Evolutionary conservation across 768 basidiomycete species (phyloP), one percentile per base, ranked within the genome.

Genomic region (Kwoniella bestiolae): DNA sequence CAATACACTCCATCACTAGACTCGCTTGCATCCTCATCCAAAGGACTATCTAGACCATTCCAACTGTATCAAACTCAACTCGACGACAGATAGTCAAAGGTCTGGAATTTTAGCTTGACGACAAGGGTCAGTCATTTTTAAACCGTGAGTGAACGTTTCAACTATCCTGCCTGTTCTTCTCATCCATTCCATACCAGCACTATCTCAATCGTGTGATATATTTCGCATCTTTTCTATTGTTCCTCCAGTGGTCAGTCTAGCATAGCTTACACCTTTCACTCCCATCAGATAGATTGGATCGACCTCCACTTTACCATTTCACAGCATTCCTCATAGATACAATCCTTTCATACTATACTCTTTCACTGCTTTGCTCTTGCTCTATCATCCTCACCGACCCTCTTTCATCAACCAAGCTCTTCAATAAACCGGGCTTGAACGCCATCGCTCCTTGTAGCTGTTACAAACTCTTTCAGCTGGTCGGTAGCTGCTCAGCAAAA

Each of bases 71-170:
- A 7, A 12, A 44, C 41, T 16, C 29, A 53, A 32, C 52, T 21
- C 29, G 18, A 47, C n/a, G 46, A 25, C 46, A 14, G n/a, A n/a
- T n/a, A n/a, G n/a, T n/a, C n/a, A n/a, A n/a, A 41, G 18, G 38
- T 41, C 38, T 41, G 38, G 38, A 41, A 47, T 26, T 9, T 35
- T 55, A 26, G 52, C 52, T 55, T 55, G 52, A 55, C 52, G 52
- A 55, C 52, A 55, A 55, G 52, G 52, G 29, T 55, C 16, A 16
- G 12, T 18, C n/a, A 28, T n/a, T 7, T 28, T 55, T 32, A 21
- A 14, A 11, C 18, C 38, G 38, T 41, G 38, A 34, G 52, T 55
- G 18, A 55, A 29, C 34, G 52, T 55, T 55, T 55, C 52, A 55
- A 47, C 46, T 21, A 12, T 47, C 6, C 46, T 21, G 45, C 23